Conservation (phyloP, 345 rosid genomes). For the Salix arbutifolia region DNA sequence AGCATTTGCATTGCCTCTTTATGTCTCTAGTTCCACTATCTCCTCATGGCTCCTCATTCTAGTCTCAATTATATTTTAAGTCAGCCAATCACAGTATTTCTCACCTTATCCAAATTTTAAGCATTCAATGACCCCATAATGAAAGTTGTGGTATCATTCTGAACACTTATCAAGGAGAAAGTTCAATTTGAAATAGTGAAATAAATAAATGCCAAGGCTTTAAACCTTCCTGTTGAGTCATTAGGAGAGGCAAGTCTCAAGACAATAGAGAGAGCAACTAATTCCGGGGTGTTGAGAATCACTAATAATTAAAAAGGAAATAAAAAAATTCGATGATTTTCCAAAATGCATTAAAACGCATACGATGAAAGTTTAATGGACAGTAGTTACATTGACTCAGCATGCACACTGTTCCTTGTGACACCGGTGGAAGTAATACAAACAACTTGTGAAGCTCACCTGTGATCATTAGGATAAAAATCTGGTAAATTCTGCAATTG, state of each 20-base stretch:
- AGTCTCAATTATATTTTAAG: neutral
- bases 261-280: neutral
- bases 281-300: neutral
- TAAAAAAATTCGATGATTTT: no score
- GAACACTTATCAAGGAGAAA: neutral
- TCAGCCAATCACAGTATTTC: neutral
- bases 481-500: neutral
- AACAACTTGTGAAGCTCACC: no score
- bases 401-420: no score
- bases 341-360: no score
- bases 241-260: neutral
- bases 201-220: neutral
- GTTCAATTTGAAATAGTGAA: neutral
- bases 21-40: neutral
- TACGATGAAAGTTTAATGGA: no score
- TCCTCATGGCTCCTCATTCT: neutral
- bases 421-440: no score
- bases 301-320: neutral
- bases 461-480: no score
- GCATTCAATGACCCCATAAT: neutral
- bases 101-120: slow-evolving; percentile 6
- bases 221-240: no score
- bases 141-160: neutral
- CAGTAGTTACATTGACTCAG: no score
- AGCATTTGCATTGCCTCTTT: neutral